phyloP scores from a whole-genome alignment of 2,329 filamentous ascomycete genomes.

The Fusarium tjaetaba region DNA sequence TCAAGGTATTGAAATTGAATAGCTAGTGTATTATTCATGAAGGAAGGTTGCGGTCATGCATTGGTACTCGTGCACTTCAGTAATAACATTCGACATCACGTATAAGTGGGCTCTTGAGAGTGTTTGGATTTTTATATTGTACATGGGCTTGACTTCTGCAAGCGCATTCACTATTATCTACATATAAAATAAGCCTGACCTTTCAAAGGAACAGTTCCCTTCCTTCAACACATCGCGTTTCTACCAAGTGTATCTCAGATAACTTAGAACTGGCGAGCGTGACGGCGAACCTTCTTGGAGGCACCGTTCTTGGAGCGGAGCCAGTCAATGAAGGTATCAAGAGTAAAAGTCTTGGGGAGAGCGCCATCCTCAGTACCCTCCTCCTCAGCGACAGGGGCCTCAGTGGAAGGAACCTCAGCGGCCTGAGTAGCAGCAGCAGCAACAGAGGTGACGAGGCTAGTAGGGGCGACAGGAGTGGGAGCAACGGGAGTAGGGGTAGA shows the following conservation, averaged over 20 bases:
- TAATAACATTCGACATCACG: neutral
- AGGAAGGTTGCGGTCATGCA: too few relatives aligned
- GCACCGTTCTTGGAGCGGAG: slow-evolving; percentile 13
- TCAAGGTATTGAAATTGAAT: too few relatives aligned
- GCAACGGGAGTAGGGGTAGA: neutral
- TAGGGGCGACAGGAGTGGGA: slow-evolving; percentile 5
- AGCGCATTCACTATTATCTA: slow-evolving; percentile 11
- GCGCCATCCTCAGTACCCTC: neutral
- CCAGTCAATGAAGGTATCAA: slow-evolving; percentile 40
- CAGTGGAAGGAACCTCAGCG: neutral
- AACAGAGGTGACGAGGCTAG: neutral
- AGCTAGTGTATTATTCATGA: too few relatives aligned
- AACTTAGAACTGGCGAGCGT: slow-evolving; percentile 36
- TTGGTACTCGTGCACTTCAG: too few relatives aligned
- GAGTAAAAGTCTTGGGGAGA: slow-evolving; percentile 39
- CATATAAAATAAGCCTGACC: neutral
- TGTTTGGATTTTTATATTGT: neutral
- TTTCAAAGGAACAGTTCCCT: neutral
- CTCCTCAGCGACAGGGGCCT: neutral
- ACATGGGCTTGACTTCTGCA: neutral
- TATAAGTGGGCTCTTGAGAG: fast-evolving
- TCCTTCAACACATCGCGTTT: fast-evolving
- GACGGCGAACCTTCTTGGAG: slow-evolving; percentile 30
- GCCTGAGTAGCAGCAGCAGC: neutral
- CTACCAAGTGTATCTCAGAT: neutral